Conservation (phyloP, 179 eudicot species). For the Silene coronaria region DNA sequence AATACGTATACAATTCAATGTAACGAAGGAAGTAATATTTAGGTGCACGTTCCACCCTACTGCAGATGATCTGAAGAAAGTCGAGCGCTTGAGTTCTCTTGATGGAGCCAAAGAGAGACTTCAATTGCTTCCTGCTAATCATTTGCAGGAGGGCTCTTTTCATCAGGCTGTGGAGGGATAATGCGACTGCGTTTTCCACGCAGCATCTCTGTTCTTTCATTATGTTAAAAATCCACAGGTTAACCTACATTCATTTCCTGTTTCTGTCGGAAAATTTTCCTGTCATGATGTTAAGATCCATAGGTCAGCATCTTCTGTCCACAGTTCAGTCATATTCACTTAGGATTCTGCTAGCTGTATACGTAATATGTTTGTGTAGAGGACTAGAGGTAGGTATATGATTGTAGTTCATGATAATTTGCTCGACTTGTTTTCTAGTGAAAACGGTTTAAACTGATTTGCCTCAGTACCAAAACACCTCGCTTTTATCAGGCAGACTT, state of each 20-base stretch:
- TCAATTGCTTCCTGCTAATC: conserved; percentile 35
- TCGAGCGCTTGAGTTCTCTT: conserved; percentile 36
- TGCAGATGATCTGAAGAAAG: conserved; percentile 43
- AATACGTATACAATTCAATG: too few species aligned
- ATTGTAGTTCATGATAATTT: neutral
- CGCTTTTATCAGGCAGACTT: conserved; percentile 35
- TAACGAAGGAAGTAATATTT: too few species aligned
- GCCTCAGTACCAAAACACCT: neutral
- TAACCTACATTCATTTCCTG: neutral
- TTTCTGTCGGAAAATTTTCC: neutral
- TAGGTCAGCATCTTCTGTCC: too few species aligned
- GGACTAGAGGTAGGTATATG: too few species aligned
- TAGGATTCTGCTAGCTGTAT: too few species aligned
- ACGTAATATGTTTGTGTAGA: neutral
- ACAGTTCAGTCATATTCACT: neutral
- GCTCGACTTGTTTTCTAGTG: neutral
- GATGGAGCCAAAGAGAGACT: conserved; percentile 50
- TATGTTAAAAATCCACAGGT: conserved; percentile 41
- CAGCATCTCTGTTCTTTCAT: conserved; percentile 39
- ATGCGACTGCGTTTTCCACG: conserved; percentile 48
- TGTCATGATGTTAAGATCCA: too few species aligned
- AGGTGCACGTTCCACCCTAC: neutral
- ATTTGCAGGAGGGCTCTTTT: conserved; percentile 41
- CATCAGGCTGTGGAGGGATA: conserved; percentile 40
- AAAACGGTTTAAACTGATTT: neutral